Evolutionary conservation across 257 asterid species (phyloP).

Genomic region (Solanum chmielewskii): DNA sequence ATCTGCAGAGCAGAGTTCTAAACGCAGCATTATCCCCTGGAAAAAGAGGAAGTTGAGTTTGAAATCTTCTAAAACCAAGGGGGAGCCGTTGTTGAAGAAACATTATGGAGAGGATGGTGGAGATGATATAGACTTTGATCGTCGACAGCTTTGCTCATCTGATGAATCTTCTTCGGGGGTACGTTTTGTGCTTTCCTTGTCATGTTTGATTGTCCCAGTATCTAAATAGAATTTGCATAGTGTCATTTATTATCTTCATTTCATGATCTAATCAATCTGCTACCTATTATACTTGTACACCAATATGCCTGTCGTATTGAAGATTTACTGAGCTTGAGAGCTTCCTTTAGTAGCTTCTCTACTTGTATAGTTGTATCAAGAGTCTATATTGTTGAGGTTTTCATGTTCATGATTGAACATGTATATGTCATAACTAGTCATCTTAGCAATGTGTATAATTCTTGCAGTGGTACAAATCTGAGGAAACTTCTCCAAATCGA

Average conservation of each 20-base stretch:
- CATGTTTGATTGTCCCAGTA: not conserved
- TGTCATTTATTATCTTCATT: not conserved
- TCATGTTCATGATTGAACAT: not conserved
- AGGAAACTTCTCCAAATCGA: not conserved
- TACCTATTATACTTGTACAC: not conserved
- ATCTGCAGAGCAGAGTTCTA: constrained; percentile 20
- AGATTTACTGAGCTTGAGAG: not conserved
- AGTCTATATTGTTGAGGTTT: not conserved
- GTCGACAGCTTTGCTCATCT: constrained; percentile 70
- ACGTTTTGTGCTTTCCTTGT: constrained; percentile 1
- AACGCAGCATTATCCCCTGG: constrained; percentile 64
- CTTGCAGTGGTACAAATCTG: constrained; percentile 1
- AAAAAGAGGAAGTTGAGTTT: constrained; percentile 63
- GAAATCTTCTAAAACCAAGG: constrained; percentile 54
- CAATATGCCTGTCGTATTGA: not conserved
- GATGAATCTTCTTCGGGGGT: constrained; percentile 56
- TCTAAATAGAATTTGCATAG: not conserved
- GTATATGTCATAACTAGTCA: not conserved
- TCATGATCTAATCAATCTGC: not conserved
- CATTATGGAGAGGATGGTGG: constrained; percentile 79
- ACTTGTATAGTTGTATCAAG: not conserved
- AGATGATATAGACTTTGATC: constrained; percentile 84
- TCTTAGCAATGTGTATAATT: not conserved
- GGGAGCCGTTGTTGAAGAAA: constrained; percentile 66
- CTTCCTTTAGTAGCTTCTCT: not conserved